Evolutionary conservation across 192 early-diverging fungal genomes (phyloP).

Genomic region (Oehlia diaphana): DNA sequence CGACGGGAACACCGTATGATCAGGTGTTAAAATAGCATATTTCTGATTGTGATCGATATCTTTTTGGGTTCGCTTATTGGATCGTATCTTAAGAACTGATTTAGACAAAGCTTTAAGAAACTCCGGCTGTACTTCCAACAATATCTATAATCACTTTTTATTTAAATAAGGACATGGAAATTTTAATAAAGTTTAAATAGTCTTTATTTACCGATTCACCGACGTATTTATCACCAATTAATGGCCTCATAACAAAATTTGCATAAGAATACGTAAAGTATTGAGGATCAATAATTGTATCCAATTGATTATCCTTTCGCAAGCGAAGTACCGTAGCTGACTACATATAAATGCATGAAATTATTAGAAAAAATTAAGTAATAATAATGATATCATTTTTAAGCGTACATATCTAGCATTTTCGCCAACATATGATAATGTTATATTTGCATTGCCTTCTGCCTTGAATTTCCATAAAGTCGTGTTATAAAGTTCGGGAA

Average conservation of each 20-base stretch:
- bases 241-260: background rate
- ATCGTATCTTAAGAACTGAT: constrained; percentile 38
- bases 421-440: constrained; percentile 56
- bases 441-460: constrained; percentile 76
- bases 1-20: constrained; percentile 40
- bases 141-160: constrained; percentile 22
- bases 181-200: background rate
- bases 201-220: background rate
- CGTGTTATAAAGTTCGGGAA: constrained; percentile 37
- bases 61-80: constrained; percentile 43
- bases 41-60: constrained; percentile 48
- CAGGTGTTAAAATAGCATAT: constrained; percentile 46
- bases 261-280: background rate
- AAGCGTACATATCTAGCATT: constrained; percentile 32
- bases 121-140: constrained; percentile 32
- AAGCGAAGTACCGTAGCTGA: constrained; percentile 39
- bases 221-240: constrained; percentile 6
- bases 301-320: constrained; percentile 24
- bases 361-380: too few species aligned
- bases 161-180: background rate
- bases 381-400: too few species aligned
- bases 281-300: background rate
- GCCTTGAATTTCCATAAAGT: constrained; percentile 64
- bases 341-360: background rate
- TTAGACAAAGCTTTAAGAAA: constrained; percentile 46